Base-by-base conservation (phyloP, 2,329 filamentous ascomycete genomes). In the Calonectria hawksworthii region DNA sequence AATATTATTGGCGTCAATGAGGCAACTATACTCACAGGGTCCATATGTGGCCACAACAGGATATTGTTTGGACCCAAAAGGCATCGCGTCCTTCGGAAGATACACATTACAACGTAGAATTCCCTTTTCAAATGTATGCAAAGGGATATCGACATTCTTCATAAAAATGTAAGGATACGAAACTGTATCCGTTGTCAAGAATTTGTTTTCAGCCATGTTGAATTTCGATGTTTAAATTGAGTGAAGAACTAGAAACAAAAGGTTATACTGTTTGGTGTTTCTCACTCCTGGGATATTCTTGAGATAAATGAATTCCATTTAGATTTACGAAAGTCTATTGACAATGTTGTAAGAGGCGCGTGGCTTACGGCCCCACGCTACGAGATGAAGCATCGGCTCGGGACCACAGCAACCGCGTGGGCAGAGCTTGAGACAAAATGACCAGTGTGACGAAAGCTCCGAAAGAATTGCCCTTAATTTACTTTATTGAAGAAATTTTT, bases 21-120 rank as follows among this genome's bases (percentile, higher is more conserved):
- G 34, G 7, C 7, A 34, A 34, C 2, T 34, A n/a, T 23, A 26
- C 63, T 34, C 6, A 68, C 65, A 68, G 30, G 65, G 65, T 16
- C 65, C 65, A 21, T 68, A 68, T 2, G 65, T 68, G 28, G 65
- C 65, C 5, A 68, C 34, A 9, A 68, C 34, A 3, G 65, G 65
- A 41, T 68, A 68, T 28, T 32, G 21, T 10, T 68, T 68, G 14
- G 32, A 14, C 4, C 65, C 65, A 41, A 38, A 54, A 13, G 65
- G 65, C 2, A 8, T 14, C 3, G 65, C 32, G 14, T 68, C 65
- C 21, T 83, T 80, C 0, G 82, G 76, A 38, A 83, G 83, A 75
- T 87, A 88, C 54, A 83, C 86, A 8, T 26, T 18, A 18, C 65
- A 54, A 0, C 65, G 11, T 10, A 68, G 18, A 3, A 41, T 7